Conservation (phyloP, 768 basidiomycete species). For the Pisolithus tinctorius region DNA sequence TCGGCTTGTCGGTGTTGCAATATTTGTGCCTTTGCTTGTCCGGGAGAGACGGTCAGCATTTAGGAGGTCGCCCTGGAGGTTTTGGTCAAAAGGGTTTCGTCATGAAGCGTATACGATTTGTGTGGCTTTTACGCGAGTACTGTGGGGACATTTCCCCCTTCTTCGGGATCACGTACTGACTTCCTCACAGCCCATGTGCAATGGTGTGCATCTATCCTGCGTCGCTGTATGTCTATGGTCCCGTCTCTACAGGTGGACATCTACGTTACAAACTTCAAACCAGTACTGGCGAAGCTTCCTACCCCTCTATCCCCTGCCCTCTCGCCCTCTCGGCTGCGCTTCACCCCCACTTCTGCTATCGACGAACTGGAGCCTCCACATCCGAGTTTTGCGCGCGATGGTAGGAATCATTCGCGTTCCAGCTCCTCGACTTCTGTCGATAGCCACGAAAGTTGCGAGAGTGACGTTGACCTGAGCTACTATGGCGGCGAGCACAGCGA, state of each 20-base stretch:
- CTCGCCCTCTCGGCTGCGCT: slow-evolving; percentile 12
- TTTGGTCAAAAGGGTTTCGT: slow-evolving; percentile 35
- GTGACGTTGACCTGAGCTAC: slow-evolving; percentile 37
- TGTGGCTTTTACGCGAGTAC: slow-evolving; percentile 75
- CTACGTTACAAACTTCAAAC: slow-evolving; percentile 59
- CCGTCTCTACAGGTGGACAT: slow-evolving; percentile 59
- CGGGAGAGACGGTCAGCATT: slow-evolving; percentile 41
- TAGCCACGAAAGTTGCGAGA: slow-evolving; percentile 25
- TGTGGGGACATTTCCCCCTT: slow-evolving; percentile 36
- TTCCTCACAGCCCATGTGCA: slow-evolving; percentile 54
- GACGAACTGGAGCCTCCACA: slow-evolving; percentile 33
- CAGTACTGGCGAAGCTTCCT: slow-evolving; percentile 13
- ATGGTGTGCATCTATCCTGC: slow-evolving; percentile 65
- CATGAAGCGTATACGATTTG: slow-evolving; percentile 56
- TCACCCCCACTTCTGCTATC: slow-evolving; percentile 1
- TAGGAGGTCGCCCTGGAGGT: slow-evolving; percentile 42
- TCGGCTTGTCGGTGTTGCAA: slow-evolving; percentile 59
- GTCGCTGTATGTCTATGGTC: slow-evolving; percentile 54
- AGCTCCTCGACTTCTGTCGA: slow-evolving; percentile 22
- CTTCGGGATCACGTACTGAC: background rate
- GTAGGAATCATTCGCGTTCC: slow-evolving; percentile 4
- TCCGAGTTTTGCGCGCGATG: slow-evolving; percentile 19
- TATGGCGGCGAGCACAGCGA: slow-evolving; percentile 32
- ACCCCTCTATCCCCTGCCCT: slow-evolving; percentile 1
- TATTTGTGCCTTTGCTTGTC: slow-evolving; percentile 54